Evolutionary conservation across 345 rosid species (phyloP), one percentile per base, ranked within the genome.

Genomic region (Corchorus capsularis): DNA sequence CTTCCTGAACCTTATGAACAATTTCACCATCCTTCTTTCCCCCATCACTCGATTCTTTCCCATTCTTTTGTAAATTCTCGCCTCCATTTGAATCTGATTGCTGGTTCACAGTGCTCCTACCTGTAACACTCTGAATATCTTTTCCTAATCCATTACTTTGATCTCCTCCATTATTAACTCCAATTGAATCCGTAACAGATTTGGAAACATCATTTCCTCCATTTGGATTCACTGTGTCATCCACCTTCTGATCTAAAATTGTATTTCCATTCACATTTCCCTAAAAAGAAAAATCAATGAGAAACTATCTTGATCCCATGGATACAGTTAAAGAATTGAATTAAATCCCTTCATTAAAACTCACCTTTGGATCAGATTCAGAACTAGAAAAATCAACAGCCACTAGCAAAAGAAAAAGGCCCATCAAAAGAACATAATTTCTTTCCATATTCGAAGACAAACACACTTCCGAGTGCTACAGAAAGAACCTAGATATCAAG

Each of bases 361-460:
- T 86, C 85, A 90, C 97, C 89, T 86, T 75, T 9, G 46, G 63
- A 73, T 83, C 85, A 47, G 73, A 78, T 34, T 83, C 85, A 47
- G 73, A 78, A 41, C 72, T 34, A 54, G 83, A 82, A 72, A 57
- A 74, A 52, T 65, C 80, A 73, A 76, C 71, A 49, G 69, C 82
- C 46, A 80, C 81, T 32, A 87, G 69, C 35, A 87, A 49, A 47
- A 89, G 72, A 63, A 84, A 76, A 78, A 88, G 72, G 68, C 77
- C 83, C 60, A 81, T 57, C 79, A 78, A 43, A 19, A 81, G 63
- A 69, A 77, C 80, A 22, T 70, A 75, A 75, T 71, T 60, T 46
- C 19, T 62, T 78, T 75, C 83, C 96, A 91, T 89, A 1, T 50
- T 78, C 75, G 62, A 62, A 85, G 56, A 41, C 6, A 54, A 20